phyloP scores from a whole-genome alignment of 1,284 basidiomycete species.

The Pterulicium gracile region DNA sequence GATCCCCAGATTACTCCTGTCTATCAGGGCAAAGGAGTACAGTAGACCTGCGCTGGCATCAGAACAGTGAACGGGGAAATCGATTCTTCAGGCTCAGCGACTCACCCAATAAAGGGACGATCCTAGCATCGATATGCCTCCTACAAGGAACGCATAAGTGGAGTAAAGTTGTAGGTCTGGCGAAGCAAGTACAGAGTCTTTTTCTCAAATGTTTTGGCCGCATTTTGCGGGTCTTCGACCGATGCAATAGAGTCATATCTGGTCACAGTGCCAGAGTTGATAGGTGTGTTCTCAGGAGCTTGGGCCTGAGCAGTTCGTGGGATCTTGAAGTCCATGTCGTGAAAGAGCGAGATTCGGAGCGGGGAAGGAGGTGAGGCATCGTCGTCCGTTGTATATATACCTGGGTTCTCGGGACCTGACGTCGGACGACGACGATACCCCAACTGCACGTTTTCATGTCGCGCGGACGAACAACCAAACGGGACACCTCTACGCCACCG shows the following conservation, averaged over 20 bases:
- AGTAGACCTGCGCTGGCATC: background rate
- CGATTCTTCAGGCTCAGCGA: too few species aligned
- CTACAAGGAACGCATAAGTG: background rate
- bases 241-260: background rate
- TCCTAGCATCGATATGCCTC: background rate
- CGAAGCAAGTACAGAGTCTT: background rate
- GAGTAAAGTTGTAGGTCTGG: background rate
- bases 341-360: too few species aligned
- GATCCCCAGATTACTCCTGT: slow-evolving; percentile 2
- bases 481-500: too few species aligned
- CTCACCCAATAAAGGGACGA: background rate
- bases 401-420: too few species aligned
- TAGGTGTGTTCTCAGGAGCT: background rate
- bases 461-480: too few species aligned
- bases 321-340: too few species aligned
- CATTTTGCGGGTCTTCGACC: background rate
- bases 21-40: slow-evolving; percentile 3
- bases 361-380: too few species aligned
- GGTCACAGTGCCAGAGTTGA: background rate
- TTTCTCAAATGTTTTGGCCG: background rate
- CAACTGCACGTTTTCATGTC: too few species aligned
- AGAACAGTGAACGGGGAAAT: too few species aligned
- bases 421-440: too few species aligned
- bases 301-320: background rate
- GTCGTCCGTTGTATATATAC: too few species aligned